Base-by-base conservation (phyloP, 106 monocot species). In the Dendrobium officinale region DNA sequence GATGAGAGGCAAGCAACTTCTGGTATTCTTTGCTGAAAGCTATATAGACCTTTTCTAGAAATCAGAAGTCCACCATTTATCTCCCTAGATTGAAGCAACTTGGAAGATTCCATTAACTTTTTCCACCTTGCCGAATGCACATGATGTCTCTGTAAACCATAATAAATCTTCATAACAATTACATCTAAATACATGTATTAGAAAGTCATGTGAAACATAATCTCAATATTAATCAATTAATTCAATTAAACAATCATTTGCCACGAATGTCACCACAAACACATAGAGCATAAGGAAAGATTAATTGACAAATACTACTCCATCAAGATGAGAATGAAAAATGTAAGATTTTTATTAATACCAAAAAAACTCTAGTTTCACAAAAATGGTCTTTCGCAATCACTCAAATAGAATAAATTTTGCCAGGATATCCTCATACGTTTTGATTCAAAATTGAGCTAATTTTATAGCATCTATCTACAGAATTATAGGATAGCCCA, bases 31-130 rank as follows among this genome's bases (percentile, higher is more conserved):
- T 59, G n/a, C 66, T 83, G 70, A 45, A 96, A 96, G 17, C 27
- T 80, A 59, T 41, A 59, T 47, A 66, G 79, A 26, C 17, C 24
- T 68, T 41, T 79, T 49, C 83, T 82, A 5, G 85, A 83, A 16
- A 45, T 51, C 19, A 92, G 42, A 81, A 49, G 43, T 48, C 87
- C 78, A 73, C 96, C 96, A 79, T 89, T 79, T 40, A 94, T 79
- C 85, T 97, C 96, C 85, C 94, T 94, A 29, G 51, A 75, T 26
- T 55, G 81, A 78, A 96, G 79, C 70, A 94, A 83, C 45, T 84
- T 79, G 68, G 70, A 78, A 75, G 85, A 17, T 80, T 85, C 82
- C 48, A 54, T 48, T 73, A 42, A 73, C 75, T 77, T 83, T 82
- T 81, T 87, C 67, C 24, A 75, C 73, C 33, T 55, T 16, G 18